Conservation (phyloP, 345 rosid genomes). For the Pelargonium nanum region DNA sequence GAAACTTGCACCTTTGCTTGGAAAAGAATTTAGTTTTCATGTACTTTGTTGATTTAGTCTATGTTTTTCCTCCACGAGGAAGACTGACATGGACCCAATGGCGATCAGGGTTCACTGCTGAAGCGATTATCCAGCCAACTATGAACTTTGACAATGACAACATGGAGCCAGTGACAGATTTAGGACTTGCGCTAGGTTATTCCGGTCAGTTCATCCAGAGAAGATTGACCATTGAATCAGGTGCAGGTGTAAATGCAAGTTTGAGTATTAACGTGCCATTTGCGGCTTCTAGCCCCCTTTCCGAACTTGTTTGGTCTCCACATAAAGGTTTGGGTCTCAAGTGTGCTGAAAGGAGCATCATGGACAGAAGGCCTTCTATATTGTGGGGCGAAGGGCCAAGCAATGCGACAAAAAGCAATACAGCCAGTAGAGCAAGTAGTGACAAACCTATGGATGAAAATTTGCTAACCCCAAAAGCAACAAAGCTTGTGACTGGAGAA, state of each 20-base stretch:
- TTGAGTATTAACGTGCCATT: constrained; percentile 34
- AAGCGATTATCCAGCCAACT: constrained; percentile 21
- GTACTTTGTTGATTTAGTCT: neutral
- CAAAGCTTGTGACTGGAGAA: too few relatives aligned
- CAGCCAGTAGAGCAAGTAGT: too few relatives aligned
- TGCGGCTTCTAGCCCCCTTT: constrained; percentile 45
- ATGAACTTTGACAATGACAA: constrained; percentile 46
- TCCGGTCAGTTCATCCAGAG: constrained; percentile 24
- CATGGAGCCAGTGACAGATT: constrained; percentile 30
- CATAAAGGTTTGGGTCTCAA: constrained; percentile 59
- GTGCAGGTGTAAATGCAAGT: constrained; percentile 94
- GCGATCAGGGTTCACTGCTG: constrained; percentile 16
- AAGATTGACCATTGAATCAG: constrained; percentile 31
- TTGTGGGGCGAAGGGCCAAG: constrained; percentile 32
- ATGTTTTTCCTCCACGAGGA: neutral
- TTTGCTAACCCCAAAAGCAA: neutral
- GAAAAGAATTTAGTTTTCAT: too few relatives aligned
- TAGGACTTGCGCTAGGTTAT: constrained; percentile 29
- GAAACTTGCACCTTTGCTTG: neutral
- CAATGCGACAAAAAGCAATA: too few relatives aligned
- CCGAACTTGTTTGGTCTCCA: constrained; percentile 94
- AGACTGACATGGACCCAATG: neutral
- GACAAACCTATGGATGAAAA: constrained; percentile 15
- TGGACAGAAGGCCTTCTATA: constrained; percentile 27
- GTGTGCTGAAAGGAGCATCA: constrained; percentile 60